A percentile compares a stretch with the other conserved stretches of the same genome.
phyloP scores from a whole-genome alignment of 345 rosid species.

The Aethionema arabicum region DNA sequence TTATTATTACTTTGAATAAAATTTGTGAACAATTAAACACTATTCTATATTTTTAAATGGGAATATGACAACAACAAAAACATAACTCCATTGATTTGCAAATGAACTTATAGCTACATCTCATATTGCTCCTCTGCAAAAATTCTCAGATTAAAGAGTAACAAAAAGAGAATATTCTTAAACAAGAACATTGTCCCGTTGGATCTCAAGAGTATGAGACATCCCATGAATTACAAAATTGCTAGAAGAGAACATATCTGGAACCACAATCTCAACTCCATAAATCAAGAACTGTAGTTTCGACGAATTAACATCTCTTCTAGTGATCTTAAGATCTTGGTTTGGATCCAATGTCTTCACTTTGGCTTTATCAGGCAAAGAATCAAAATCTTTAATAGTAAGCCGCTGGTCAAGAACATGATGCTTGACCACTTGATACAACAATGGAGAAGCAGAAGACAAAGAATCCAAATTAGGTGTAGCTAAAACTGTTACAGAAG shows the following conservation, averaged over 20 bases:
- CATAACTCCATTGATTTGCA: too few species aligned
- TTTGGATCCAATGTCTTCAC: constrained; percentile 49
- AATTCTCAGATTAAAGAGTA: too few species aligned
- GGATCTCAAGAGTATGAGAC: constrained; percentile 43
- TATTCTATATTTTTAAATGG: too few species aligned
- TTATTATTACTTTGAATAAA: too few species aligned
- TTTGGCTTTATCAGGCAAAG: constrained; percentile 44
- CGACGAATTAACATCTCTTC: constrained; percentile 26
- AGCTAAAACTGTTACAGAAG: constrained; percentile 58
- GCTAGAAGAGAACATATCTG: constrained; percentile 51
- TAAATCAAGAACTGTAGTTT: constrained; percentile 39
- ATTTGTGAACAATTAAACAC: too few species aligned
- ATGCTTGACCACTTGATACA: constrained; percentile 54
- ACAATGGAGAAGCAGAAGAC: constrained; percentile 49
- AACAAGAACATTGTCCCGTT: constrained; percentile 21
- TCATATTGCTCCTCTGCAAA: too few species aligned
- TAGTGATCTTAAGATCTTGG: constrained; percentile 44
- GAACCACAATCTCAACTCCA: constrained; percentile 52
- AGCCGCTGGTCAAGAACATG: constrained; percentile 54
- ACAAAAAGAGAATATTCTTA: background rate
- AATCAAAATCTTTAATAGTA: constrained; percentile 42
- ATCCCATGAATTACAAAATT: constrained; percentile 61
- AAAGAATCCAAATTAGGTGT: constrained; percentile 52
- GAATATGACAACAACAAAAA: too few species aligned
- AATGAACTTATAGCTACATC: too few species aligned